These are phyloP conservation scores for Fragaria ananassa DNA, from an alignment of 306 rosid species.

Conservation along the genomic window DNA sequence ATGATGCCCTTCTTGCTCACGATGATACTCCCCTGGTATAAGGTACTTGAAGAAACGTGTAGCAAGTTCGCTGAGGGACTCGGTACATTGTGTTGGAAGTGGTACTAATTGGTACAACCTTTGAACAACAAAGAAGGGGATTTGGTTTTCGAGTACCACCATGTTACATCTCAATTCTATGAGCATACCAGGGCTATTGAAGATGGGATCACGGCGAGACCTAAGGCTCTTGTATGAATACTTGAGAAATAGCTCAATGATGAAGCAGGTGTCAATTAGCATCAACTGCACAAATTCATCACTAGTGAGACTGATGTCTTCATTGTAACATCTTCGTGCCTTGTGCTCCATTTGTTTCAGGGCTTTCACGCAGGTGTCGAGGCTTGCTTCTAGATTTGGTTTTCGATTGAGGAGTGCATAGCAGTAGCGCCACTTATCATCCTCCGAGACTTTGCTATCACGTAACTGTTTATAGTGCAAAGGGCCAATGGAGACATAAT, in stretches of 20 bases:
- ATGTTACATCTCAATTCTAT: slow-evolving; percentile 33
- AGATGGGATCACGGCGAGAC: slow-evolving; percentile 43
- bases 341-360: slow-evolving; percentile 40
- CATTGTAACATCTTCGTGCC: slow-evolving; percentile 36
- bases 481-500: slow-evolving; percentile 52
- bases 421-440: slow-evolving; percentile 49
- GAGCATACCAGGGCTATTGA: slow-evolving; percentile 32
- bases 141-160: slow-evolving; percentile 55
- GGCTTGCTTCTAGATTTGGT: slow-evolving; percentile 38
- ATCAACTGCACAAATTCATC: slow-evolving; percentile 39
- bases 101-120: slow-evolving; percentile 40
- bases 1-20: slow-evolving; percentile 47
- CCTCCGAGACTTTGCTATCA: slow-evolving; percentile 17
- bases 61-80: slow-evolving; percentile 41
- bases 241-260: slow-evolving; percentile 55
- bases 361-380: slow-evolving; percentile 34
- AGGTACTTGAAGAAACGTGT: slow-evolving; percentile 36
- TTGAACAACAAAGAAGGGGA: slow-evolving; percentile 48
- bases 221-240: slow-evolving; percentile 34
- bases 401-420: slow-evolving; percentile 42
- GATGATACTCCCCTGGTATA: slow-evolving; percentile 33
- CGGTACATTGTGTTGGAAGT: slow-evolving; percentile 29
- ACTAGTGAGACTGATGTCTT: background rate
- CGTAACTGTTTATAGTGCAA: slow-evolving; percentile 26
- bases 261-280: slow-evolving; percentile 56